Conservation (phyloP, 108 stramenopile genomes). For the Pseudonitzschia multiseries region DNA sequence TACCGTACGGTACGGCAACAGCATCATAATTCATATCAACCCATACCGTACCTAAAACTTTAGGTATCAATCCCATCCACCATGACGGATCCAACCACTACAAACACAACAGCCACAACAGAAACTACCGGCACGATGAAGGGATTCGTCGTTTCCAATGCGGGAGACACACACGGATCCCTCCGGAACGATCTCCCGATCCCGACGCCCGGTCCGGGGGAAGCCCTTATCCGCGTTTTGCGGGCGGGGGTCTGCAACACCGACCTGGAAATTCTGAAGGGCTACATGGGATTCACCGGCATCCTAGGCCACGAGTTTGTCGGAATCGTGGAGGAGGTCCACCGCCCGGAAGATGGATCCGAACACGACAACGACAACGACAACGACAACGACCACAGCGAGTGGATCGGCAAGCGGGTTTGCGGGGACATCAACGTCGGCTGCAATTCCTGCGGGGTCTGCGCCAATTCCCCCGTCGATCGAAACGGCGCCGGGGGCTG, state of each 20-base stretch:
- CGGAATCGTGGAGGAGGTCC: slow-evolving; percentile 53
- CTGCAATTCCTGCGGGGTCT: slow-evolving; percentile 57
- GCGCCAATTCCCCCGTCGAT: slow-evolving; percentile 22
- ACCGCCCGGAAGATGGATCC: too few species aligned
- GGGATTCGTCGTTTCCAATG: slow-evolving; percentile 37
- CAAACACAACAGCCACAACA: too few species aligned
- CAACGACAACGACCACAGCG: too few species aligned
- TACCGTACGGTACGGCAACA: too few species aligned
- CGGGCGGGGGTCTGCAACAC: slow-evolving; percentile 82
- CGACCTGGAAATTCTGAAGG: slow-evolving; percentile 76
- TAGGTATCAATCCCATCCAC: too few species aligned
- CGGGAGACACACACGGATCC: slow-evolving; percentile 33
- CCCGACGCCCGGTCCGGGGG: slow-evolving; percentile 6
- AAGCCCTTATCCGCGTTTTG: slow-evolving; percentile 54
- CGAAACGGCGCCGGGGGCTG: slow-evolving; percentile 22
- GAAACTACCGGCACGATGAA: slow-evolving; percentile 25
- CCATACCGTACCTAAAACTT: too few species aligned
- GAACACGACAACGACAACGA: too few species aligned
- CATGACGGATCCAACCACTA: too few species aligned
- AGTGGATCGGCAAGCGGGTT: slow-evolving; percentile 59
- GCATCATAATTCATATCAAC: too few species aligned
- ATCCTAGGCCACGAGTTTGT: slow-evolving; percentile 82
- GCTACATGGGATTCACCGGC: slow-evolving; percentile 78
- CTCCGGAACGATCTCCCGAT: slow-evolving; percentile 18
- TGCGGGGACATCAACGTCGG: slow-evolving; percentile 78